Base-by-base conservation (phyloP, 2,329 filamentous ascomycete genomes). In the Beauveria bassiana region DNA sequence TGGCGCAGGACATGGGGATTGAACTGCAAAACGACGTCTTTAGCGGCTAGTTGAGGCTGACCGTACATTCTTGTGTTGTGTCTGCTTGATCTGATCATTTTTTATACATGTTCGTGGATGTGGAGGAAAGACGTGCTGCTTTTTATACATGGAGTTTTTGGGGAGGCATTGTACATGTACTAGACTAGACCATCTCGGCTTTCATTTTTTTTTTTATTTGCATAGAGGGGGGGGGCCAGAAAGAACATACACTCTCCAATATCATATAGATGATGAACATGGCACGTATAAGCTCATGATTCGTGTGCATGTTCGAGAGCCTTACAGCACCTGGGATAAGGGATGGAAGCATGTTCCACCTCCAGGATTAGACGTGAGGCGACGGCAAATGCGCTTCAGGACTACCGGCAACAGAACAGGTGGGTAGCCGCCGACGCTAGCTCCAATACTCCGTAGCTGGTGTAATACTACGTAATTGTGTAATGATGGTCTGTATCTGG, bases 1-100 rank as follows among this genome's bases (percentile, higher is more conserved):
- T 97, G 80, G 93, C 93, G 1, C 91, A 89, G 71, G 93, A 96
- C 67, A 92, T 95, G 76, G 95, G 95, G 0, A 85, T 98, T 3
- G 93, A 98, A 74, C 75, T 98, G 66, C 89, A 96, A 71, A 91
- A 96, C 72, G 86, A 87, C 46, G 83, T 96, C 2, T 97, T 97
- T 75, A 91, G 96, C 61, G 93, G 93, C 4, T 96, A 38, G 12
- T 14, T 38, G 34, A 12, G 34, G 34, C 34, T 38, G 34, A 22
- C 5, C 31, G 31, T 34, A 18, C 42, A 43, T 43, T 43, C 42
- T 43, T 43, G 34, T 38, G 2, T 22, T 38, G 2, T 22, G 34
- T 38, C 34, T 38, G 1, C 5, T 38, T 38, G 34, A 38, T 38
- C 34, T 14, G 12, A 38, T 14, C 34, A 14, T 14, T 14, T 5